Conservation (phyloP, 2,329 filamentous ascomycete genomes). For the Byssoonygena ceratinophila region DNA sequence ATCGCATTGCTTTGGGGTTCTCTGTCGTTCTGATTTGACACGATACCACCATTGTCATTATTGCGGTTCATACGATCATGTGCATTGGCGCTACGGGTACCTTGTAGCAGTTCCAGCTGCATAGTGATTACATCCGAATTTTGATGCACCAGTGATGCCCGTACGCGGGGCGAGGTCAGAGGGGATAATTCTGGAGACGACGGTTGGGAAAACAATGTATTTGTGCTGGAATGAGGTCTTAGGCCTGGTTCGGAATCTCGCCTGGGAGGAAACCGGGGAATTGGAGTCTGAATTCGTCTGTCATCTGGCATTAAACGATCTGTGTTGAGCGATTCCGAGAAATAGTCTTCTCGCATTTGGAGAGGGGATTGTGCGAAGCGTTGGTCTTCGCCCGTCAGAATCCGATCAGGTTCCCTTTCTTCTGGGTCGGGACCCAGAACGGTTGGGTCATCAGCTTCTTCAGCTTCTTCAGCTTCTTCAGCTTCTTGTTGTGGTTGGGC, state of each 20-base stretch:
- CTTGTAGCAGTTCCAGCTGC: constrained; percentile 33
- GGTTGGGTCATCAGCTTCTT: too few species aligned
- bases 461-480: constrained; percentile 11
- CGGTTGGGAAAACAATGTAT: constrained; percentile 33
- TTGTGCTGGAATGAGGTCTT: constrained; percentile 28
- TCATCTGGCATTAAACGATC: constrained; percentile 14
- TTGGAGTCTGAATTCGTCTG: neutral
- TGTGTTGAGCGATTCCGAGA: neutral
- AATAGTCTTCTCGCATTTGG: constrained; percentile 28
- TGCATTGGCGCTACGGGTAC: constrained; percentile 20
- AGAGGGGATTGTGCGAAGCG: constrained; percentile 32
- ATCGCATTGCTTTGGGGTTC: constrained; percentile 24
- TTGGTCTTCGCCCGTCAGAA: constrained; percentile 27
- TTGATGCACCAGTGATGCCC: constrained; percentile 35
- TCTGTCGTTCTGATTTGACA: constrained; percentile 13
- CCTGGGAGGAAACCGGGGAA: neutral
- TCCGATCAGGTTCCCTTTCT: constrained; percentile 14
- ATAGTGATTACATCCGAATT: constrained; percentile 37
- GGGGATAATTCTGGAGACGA: constrained; percentile 35
- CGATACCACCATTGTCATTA: constrained; percentile 12
- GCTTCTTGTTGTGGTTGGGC: neutral
- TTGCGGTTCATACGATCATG: constrained; percentile 18
- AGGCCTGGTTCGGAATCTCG: neutral
- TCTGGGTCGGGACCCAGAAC: constrained; percentile 11
- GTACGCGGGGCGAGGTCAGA: constrained; percentile 33